phyloP scores from a whole-genome alignment of 352 stramenopile species.

The Lagenidium giganteum region DNA sequence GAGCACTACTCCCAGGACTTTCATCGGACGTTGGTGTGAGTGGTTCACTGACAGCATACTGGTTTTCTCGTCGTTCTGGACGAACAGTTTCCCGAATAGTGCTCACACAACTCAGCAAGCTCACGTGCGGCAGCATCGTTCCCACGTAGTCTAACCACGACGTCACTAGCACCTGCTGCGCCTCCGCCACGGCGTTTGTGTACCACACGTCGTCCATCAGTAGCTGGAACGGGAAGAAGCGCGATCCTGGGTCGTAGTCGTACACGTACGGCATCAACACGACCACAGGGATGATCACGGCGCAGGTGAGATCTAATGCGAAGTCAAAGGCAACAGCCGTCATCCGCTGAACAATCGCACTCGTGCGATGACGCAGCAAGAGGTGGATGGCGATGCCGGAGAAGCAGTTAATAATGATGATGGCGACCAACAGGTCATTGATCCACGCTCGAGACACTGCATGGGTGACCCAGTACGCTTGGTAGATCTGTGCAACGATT shows the following conservation, averaged over 20 bases:
- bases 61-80: background rate
- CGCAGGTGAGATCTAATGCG: background rate
- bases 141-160: constrained; percentile 7
- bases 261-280: constrained; percentile 1
- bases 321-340: too few relatives aligned
- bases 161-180: constrained; percentile 9
- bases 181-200: constrained; percentile 7
- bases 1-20: too few relatives aligned
- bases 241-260: background rate
- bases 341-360: too few relatives aligned
- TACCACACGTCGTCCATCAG: constrained; percentile 7
- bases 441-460: constrained; percentile 2
- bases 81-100: too few relatives aligned
- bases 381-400: constrained; percentile 19
- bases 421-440: constrained; percentile 6
- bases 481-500: constrained; percentile 27
- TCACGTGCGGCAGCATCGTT: constrained; percentile 9
- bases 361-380: constrained; percentile 12
- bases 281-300: background rate
- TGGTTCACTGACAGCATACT: background rate
- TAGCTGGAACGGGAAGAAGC: background rate
- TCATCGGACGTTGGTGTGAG: too few relatives aligned
- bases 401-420: constrained; percentile 10
- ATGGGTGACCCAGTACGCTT: constrained; percentile 9
- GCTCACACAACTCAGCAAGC: constrained; percentile 7